Percentiles rank a stretch among this genome's conserved stretches.
Conservation (phyloP, 768 basidiomycete genomes). For the Cubamyces lactineus region DNA sequence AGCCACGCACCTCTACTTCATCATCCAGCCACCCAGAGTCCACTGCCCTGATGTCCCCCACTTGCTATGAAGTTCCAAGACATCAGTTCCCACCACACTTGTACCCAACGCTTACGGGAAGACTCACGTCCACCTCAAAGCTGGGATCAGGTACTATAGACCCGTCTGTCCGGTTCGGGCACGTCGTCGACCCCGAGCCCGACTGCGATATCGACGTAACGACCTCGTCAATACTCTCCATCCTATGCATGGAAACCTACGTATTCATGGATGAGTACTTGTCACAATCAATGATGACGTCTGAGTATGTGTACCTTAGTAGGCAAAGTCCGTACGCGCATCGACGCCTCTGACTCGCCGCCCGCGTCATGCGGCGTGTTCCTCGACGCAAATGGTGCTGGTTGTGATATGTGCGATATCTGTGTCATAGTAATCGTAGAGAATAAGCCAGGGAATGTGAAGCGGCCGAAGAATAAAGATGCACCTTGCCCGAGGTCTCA, state of each 20-base stretch:
- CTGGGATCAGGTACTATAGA: slow-evolving; percentile 30
- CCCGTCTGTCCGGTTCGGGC: neutral
- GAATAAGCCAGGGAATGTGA: neutral
- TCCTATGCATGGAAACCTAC: slow-evolving; percentile 3
- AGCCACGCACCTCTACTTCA: slow-evolving; percentile 49
- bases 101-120: neutral
- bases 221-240: neutral
- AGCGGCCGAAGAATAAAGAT: neutral
- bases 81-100: neutral
- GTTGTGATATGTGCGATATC: neutral
- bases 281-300: neutral
- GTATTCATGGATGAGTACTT: neutral
- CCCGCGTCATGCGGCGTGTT: neutral
- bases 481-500: neutral
- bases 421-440: neutral
- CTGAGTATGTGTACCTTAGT: neutral
- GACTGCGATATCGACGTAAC: neutral
- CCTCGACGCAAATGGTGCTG: neutral
- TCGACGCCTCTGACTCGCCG: slow-evolving; percentile 6
- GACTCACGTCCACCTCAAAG: slow-evolving; percentile 47
- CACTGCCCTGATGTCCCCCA: slow-evolving; percentile 46
- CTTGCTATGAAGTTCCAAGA: slow-evolving; percentile 38
- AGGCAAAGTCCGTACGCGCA: neutral
- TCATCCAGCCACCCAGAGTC: slow-evolving; percentile 52
- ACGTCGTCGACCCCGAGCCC: neutral